Evolutionary conservation across 75 land plant species (phyloP).

Genomic region (Isoetes taiwanensis): DNA sequence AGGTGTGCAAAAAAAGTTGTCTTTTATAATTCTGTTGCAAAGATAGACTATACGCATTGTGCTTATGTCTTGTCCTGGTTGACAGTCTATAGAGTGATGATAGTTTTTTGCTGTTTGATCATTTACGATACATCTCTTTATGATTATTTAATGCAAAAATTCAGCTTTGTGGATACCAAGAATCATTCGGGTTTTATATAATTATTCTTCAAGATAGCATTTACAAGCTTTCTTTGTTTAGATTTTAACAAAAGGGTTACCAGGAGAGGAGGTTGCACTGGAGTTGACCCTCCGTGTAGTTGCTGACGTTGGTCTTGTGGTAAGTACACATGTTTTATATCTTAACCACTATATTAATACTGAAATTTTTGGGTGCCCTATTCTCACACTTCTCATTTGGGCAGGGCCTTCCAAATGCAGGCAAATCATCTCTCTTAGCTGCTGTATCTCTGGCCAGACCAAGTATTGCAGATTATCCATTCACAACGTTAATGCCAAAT

Average conservation of each 20-base stretch:
- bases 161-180: too few species aligned
- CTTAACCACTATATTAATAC: not conserved
- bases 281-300: conserved; percentile 87
- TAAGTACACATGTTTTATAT: conserved; percentile 18
- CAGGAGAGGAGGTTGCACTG: conserved; percentile 86
- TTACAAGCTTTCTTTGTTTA: too few species aligned
- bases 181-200: too few species aligned
- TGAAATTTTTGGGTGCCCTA: not conserved
- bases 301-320: conserved; percentile 97
- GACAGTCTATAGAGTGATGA: too few species aligned
- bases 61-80: not conserved
- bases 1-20: conserved; percentile 57
- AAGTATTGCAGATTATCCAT: conserved; percentile 93
- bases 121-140: too few species aligned
- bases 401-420: conserved; percentile 98
- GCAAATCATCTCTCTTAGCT: conserved; percentile 83
- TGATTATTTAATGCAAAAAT: too few species aligned
- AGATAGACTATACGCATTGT: too few species aligned
- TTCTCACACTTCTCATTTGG: not conserved
- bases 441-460: conserved; percentile 88
- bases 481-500: conserved; percentile 97
- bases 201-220: too few species aligned
- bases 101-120: too few species aligned
- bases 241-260: too few species aligned
- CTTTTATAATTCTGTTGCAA: too few species aligned